Percentiles rank a stretch among this genome's conserved stretches.
Evolutionary conservation across 2,329 filamentous ascomycete species (phyloP).

Genomic region (Fusarium sp.): DNA sequence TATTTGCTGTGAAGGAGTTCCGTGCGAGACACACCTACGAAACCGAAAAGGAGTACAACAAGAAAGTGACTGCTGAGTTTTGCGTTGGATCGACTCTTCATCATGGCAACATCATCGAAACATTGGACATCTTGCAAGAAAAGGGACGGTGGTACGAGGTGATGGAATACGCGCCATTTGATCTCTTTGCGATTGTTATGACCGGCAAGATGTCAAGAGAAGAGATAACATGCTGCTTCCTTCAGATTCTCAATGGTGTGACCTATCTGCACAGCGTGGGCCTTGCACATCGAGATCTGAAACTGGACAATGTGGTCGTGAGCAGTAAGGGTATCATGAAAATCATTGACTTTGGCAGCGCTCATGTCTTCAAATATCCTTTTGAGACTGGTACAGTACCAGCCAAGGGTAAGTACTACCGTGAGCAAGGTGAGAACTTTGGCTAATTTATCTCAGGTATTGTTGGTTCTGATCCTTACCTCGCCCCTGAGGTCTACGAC

Average conservation of each 20-base stretch:
- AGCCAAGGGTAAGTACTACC: conserved; percentile 50
- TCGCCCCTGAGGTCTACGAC: conserved; percentile 97
- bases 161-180: conserved; percentile 97
- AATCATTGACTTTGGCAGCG: conserved; percentile 98
- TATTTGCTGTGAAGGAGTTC: conserved; percentile 98
- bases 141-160: conserved; percentile 97
- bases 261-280: conserved; percentile 89
- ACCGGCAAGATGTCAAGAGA: conserved; percentile 95
- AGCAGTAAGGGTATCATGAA: conserved; percentile 98
- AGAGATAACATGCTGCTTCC: conserved; percentile 89
- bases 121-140: conserved; percentile 94
- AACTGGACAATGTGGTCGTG: conserved; percentile 97
- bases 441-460: conserved; percentile 57
- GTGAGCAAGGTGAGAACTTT: background rate
- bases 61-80: conserved; percentile 98
- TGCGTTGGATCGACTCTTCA: conserved; percentile 97
- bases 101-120: conserved; percentile 98
- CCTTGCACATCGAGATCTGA: conserved; percentile 95
- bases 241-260: conserved; percentile 93
- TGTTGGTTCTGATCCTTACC: conserved; percentile 90
- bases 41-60: conserved; percentile 93
- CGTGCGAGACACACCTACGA: conserved; percentile 91
- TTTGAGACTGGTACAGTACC: conserved; percentile 77
- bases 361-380: conserved; percentile 95
- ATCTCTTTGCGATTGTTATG: conserved; percentile 98